A percentile compares a stretch with the other conserved stretches of the same genome.
Evolutionary conservation across 768 basidiomycete species (phyloP).

Genomic region (Lyophyllum atratum): DNA sequence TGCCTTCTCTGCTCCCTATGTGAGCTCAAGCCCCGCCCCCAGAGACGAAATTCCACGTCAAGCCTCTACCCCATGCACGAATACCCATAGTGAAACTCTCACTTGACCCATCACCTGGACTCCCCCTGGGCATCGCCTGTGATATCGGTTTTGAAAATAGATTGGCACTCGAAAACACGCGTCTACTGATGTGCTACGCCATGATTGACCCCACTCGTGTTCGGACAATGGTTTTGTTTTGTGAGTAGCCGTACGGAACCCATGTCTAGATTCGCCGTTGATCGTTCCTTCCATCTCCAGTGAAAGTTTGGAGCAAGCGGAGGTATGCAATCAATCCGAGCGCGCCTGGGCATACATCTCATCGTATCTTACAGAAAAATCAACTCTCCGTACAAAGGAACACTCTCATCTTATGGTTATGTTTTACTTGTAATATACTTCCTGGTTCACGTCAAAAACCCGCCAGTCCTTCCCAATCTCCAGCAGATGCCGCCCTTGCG

Average conservation of each 20-base stretch:
- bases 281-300: constrained; percentile 41
- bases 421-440: constrained; percentile 98
- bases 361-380: constrained; percentile 68
- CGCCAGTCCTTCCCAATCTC: constrained; percentile 93
- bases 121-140: constrained; percentile 90
- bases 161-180: constrained; percentile 94
- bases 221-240: constrained; percentile 91
- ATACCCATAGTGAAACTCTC: constrained; percentile 99
- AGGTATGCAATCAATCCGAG: constrained; percentile 47
- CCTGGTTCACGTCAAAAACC: constrained; percentile 96
- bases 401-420: constrained; percentile 95
- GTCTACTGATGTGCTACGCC: constrained; percentile 95
- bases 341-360: constrained; percentile 4
- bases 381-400: constrained; percentile 97
- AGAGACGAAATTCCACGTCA: constrained; percentile 97
- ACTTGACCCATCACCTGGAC: constrained; percentile 79
- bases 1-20: not conserved
- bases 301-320: constrained; percentile 99
- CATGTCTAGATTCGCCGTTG: constrained; percentile 9
- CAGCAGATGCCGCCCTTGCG: constrained; percentile 93
- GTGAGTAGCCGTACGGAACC: constrained; percentile 56
- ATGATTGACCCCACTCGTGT: constrained; percentile 95
- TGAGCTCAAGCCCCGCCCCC: constrained; percentile 3
- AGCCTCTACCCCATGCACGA: constrained; percentile 92
- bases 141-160: constrained; percentile 99